phyloP scores from a whole-genome alignment of 441 rosid species.

The Pelargonium australe region DNA sequence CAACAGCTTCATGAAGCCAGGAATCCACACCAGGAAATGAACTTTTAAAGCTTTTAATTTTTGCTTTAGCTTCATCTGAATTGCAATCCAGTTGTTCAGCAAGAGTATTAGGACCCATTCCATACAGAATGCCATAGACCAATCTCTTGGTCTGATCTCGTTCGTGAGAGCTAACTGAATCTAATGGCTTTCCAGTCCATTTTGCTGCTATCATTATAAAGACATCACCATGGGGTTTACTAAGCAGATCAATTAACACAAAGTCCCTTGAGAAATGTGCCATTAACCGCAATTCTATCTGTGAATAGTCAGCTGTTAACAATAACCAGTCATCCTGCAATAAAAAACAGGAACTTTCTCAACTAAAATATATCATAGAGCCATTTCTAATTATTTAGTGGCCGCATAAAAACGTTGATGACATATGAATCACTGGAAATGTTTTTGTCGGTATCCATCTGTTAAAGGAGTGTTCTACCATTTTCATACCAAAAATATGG shows the following conservation, averaged over 20 bases:
- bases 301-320: conserved; percentile 93
- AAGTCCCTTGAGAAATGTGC: conserved; percentile 91
- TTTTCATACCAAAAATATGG: too few relatives aligned
- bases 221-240: conserved; percentile 75
- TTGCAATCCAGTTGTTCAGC: conserved; percentile 83
- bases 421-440: too few relatives aligned
- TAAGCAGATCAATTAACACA: conserved; percentile 66
- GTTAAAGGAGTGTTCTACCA: too few relatives aligned
- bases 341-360: conserved; percentile 14
- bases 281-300: conserved; percentile 90
- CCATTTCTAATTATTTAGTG: background rate
- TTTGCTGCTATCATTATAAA: conserved; percentile 82
- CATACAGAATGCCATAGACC: conserved; percentile 94
- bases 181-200: conserved; percentile 78
- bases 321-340: conserved; percentile 91
- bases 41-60: conserved; percentile 74
- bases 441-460: too few relatives aligned
- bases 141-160: conserved; percentile 90
- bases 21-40: conserved; percentile 78
- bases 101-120: conserved; percentile 92
- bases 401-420: too few relatives aligned
- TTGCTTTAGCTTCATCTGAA: conserved; percentile 74
- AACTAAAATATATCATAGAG: background rate
- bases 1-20: conserved; percentile 72
- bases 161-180: conserved; percentile 50